Evolutionary conservation across 495 filamentous ascomycete species (phyloP).

Genomic region (Xylaria longipes): DNA sequence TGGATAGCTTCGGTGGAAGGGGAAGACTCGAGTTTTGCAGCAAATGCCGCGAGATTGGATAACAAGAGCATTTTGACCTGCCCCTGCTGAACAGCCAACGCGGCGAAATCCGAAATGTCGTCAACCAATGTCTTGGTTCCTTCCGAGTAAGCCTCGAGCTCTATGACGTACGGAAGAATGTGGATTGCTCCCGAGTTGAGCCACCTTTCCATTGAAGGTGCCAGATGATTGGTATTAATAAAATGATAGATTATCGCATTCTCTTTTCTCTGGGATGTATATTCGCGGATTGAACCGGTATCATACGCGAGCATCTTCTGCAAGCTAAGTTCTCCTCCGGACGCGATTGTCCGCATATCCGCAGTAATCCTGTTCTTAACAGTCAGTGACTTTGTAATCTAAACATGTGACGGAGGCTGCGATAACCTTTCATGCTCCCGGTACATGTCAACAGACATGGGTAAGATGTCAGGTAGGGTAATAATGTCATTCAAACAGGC

Average conservation of each 20-base stretch:
- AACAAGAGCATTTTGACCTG: background rate
- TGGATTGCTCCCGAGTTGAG: background rate
- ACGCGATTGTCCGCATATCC: background rate
- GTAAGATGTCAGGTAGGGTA: background rate
- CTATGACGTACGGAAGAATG: background rate
- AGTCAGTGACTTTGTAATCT: background rate
- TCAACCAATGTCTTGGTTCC: background rate
- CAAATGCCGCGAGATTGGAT: background rate
- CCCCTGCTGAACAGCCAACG: background rate
- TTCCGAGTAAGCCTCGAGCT: background rate
- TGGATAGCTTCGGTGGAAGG: background rate
- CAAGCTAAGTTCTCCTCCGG: background rate
- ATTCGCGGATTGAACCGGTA: background rate
- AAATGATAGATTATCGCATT: background rate
- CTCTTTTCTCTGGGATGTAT: background rate
- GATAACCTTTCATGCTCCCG: background rate
- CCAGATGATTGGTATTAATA: background rate
- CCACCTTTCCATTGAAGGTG: background rate
- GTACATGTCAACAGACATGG: background rate
- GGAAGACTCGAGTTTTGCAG: background rate
- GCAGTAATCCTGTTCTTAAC: background rate
- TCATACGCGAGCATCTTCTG: background rate
- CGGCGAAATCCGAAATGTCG: background rate
- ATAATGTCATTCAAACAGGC: background rate
- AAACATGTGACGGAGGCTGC: background rate